Evolutionary conservation across 371 early-diverging fungal species (phyloP), one percentile per base, ranked within the genome.

Genomic region (Neoconidiobolus thromboides): DNA sequence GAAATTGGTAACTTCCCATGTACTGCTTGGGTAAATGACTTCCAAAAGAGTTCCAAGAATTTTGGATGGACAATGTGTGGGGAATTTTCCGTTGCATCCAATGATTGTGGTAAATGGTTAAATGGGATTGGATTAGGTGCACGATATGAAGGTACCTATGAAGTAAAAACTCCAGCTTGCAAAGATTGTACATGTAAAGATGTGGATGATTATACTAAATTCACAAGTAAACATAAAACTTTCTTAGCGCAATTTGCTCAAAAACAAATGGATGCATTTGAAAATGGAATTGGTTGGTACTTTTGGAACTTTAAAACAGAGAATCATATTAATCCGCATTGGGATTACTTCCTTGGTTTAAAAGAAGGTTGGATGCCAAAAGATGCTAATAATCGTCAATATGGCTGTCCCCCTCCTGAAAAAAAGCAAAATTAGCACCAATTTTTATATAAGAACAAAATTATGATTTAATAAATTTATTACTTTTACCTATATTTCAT

Each of bases 21-120:
- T 47, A 43, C 58, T 47, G 53, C 57, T 2, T 71, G 67, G 67
- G 10, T 10, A 4, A 14, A 14, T 14, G 4, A 12, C 49, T 49
- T 14, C 49, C 4, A 49, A 4, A 49, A 49, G 49, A 4, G 10
- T 3, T 59, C 48, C 0, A 41, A 55, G 47, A 48, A 48, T 12
- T 70, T 72, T 43, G 78, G 73, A 0, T 76, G 76, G 2, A 80
- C 80, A 0, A 76, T 87, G 67, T 79, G 80, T 0, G 85, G 85
- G 40, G 85, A 87, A 61, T 87, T 80, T 61, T 83, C 82, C 1
- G 62, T 79, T 2, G 87, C 86, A 1, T 80, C 77, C 43, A 85
- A 81, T 53, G 87, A 85, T 53, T 87, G 87, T 61, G 80, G 82
- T 1, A 76, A 75, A 7, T 84, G 76, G 63, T 62, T 85, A 15